phyloP scores from a whole-genome alignment of 129 eudicot genomes.

The Flaveria brownii region DNA sequence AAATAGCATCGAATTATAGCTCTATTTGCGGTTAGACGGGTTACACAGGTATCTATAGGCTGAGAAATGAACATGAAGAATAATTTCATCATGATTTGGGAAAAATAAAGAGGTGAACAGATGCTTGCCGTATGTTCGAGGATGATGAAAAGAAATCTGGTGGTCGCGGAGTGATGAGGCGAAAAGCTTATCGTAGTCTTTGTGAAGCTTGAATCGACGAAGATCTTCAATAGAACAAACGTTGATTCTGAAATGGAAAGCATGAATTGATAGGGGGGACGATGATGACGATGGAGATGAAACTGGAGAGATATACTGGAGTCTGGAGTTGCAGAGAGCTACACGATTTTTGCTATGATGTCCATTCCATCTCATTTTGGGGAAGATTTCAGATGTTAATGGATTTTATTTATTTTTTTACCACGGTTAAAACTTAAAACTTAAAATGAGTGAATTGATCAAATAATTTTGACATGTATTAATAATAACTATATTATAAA shows the following conservation, averaged over 20 bases:
- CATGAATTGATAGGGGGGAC: conserved; percentile 19
- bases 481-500: too few relatives aligned
- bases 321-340: conserved; percentile 38
- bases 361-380: conserved; percentile 30
- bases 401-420: conserved; percentile 12
- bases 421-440: not conserved
- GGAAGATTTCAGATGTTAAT: conserved; percentile 11
- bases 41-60: not conserved
- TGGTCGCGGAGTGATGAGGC: conserved; percentile 10
- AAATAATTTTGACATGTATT: too few relatives aligned
- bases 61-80: not conserved
- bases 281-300: conserved; percentile 20
- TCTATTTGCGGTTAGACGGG: not conserved
- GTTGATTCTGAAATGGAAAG: conserved; percentile 27
- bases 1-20: conserved; percentile 15
- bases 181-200: not conserved
- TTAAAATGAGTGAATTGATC: not conserved
- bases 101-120: conserved; percentile 7
- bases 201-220: conserved; percentile 21
- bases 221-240: conserved; percentile 19
- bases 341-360: conserved; percentile 26
- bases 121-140: conserved; percentile 25
- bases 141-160: conserved; percentile 20
- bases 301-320: conserved; percentile 16
- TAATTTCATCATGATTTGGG: conserved; percentile 6